Evolutionary conservation across 1,139 yeast species (phyloP).

Genomic region (Yamadazyma triangularis): DNA sequence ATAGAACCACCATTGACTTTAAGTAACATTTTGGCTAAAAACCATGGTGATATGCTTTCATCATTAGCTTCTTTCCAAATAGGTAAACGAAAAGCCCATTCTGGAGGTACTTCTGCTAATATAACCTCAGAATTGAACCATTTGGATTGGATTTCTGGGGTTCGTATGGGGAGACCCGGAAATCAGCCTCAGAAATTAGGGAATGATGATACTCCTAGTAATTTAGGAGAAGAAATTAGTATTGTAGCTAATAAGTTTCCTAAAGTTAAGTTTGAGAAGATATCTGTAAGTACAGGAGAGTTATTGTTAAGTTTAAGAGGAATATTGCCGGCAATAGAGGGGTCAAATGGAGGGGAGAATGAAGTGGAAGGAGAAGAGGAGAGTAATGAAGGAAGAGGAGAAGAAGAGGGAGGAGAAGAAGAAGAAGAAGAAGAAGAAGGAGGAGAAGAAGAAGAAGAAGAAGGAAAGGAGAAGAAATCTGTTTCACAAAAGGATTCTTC

Average conservation of each 20-base stretch:
- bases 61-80: slow-evolving; percentile 32
- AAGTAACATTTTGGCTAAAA: slow-evolving; percentile 28
- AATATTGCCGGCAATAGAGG: slow-evolving; percentile 70
- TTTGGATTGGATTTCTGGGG: slow-evolving; percentile 92
- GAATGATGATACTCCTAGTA: slow-evolving; percentile 51
- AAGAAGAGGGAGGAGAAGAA: no score
- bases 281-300: slow-evolving; percentile 82
- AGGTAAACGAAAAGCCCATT: slow-evolving; percentile 24
- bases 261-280: slow-evolving; percentile 77
- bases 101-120: slow-evolving; percentile 7
- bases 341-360: no score
- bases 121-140: slow-evolving; percentile 48
- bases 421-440: no score
- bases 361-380: no score
- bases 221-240: slow-evolving; percentile 88
- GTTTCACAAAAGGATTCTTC: slow-evolving; percentile 3
- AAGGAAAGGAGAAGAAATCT: no score
- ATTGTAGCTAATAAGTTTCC: slow-evolving; percentile 89
- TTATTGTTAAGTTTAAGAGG: slow-evolving; percentile 74
- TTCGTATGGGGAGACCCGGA: slow-evolving; percentile 67
- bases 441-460: no score
- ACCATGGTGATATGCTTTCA: slow-evolving; percentile 34
- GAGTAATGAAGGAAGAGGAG: no score
- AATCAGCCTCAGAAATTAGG: slow-evolving; percentile 13
- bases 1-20: slow-evolving; percentile 36